phyloP scores from a whole-genome alignment of 2,329 filamentous ascomycete species.

The Gliomastix tumulicola region DNA sequence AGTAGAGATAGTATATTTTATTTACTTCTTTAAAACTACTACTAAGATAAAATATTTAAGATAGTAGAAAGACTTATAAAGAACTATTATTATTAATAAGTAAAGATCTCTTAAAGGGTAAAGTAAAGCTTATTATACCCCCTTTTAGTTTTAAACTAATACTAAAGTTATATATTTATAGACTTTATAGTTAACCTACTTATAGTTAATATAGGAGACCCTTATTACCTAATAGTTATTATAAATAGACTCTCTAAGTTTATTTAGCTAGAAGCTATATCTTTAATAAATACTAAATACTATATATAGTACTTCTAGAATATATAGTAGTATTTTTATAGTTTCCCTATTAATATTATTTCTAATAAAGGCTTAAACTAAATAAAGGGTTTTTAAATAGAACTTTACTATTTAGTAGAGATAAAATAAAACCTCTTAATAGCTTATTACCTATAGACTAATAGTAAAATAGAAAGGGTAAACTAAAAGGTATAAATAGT shows the following conservation, averaged over 20 bases:
- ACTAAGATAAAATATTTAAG: too few species aligned
- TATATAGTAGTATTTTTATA: not conserved
- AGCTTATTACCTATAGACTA: not conserved
- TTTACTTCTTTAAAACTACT: too few species aligned
- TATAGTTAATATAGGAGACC: not conserved
- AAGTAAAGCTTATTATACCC: not conserved
- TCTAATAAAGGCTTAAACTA: not conserved
- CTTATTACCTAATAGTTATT: not conserved
- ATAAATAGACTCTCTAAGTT: not conserved
- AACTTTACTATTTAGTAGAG: not conserved
- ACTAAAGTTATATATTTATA: not conserved
- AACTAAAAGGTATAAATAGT: not conserved
- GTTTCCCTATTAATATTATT: not conserved
- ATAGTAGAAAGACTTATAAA: too few species aligned
- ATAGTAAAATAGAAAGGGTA: not conserved
- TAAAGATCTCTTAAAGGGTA: not conserved
- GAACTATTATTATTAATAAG: too few species aligned
- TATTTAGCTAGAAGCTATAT: not conserved
- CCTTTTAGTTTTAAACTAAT: not conserved
- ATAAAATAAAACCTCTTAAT: not conserved
- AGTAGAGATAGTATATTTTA: too few species aligned
- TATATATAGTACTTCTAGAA: not conserved
- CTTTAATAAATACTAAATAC: not conserved
- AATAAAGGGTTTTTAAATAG: not conserved
- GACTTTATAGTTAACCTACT: not conserved